Evolutionary conservation across 805 yeast species (phyloP).

Genomic region (Starmerella bacillaris): DNA sequence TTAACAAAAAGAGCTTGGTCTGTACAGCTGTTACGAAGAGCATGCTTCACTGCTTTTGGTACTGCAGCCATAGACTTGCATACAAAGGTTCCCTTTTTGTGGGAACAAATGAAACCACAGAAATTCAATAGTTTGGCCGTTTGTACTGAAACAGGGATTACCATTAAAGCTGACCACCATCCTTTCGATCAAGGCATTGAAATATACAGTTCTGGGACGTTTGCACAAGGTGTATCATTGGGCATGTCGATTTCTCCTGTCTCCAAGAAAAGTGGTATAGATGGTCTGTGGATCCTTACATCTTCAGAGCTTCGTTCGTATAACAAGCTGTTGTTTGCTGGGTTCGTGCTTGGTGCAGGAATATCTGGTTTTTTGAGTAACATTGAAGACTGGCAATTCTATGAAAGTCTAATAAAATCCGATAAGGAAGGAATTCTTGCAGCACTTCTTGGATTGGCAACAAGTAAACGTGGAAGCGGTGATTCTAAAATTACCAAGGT

Average conservation of each 20-base stretch:
- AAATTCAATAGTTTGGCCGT: constrained; percentile 41
- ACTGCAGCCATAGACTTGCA: constrained; percentile 55
- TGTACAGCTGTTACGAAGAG: constrained; percentile 44
- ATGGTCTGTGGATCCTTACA: constrained; percentile 78
- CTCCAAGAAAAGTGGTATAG: constrained; percentile 49
- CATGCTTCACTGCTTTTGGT: constrained; percentile 61
- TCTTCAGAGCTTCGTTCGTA: constrained; percentile 39
- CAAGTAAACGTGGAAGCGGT: constrained; percentile 67
- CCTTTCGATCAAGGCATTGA: constrained; percentile 28
- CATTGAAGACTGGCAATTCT: constrained; percentile 91
- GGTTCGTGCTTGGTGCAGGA: constrained; percentile 83
- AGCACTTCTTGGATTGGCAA: constrained; percentile 76
- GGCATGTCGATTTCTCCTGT: constrained; percentile 60
- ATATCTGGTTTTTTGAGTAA: constrained; percentile 69
- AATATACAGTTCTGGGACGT: constrained; percentile 42
- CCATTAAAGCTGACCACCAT: constrained; percentile 4
- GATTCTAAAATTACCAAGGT: constrained; percentile 78
- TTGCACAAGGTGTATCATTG: constrained; percentile 80
- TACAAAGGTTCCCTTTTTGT: constrained; percentile 55
- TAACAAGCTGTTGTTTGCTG: constrained; percentile 72
- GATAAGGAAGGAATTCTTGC: constrained; percentile 75
- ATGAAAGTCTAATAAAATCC: constrained; percentile 80
- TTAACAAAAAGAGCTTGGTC: constrained; percentile 40
- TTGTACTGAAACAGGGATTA: constrained; percentile 9
- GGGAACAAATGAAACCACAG: constrained; percentile 71